Evolutionary conservation across 805 yeast genomes (phyloP).

Genomic region (Ogataea henricii): DNA sequence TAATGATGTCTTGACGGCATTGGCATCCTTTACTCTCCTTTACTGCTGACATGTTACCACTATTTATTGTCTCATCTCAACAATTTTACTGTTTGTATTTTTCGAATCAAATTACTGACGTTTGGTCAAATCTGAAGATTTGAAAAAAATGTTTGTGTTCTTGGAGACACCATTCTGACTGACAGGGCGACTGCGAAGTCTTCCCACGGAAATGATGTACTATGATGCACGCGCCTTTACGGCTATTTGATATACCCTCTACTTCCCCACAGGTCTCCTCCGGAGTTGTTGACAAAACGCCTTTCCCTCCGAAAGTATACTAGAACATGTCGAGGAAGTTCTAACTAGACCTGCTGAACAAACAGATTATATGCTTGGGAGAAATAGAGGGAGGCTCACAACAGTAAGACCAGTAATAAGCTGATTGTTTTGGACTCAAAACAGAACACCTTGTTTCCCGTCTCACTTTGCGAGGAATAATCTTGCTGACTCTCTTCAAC

Average conservation of each 20-base stretch:
- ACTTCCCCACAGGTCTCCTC: conserved; percentile 15
- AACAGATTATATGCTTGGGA: neutral
- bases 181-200: conserved; percentile 9
- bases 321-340: conserved; percentile 11
- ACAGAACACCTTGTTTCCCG: neutral
- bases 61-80: too few relatives aligned
- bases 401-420: neutral
- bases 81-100: too few relatives aligned
- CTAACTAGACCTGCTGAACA: conserved; percentile 6
- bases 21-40: neutral
- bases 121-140: too few relatives aligned
- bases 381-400: neutral
- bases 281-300: conserved; percentile 25
- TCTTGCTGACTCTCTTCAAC: too few relatives aligned
- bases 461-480: neutral
- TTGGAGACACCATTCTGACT: conserved; percentile 38
- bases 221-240: conserved; percentile 33
- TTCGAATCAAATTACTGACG: too few relatives aligned
- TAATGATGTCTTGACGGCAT: neutral
- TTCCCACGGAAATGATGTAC: conserved; percentile 32
- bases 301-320: conserved; percentile 18
- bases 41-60: neutral
- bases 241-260: conserved; percentile 19
- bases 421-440: neutral
- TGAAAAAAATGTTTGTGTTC: conserved; percentile 32